Percentiles rank a stretch among this genome's conserved stretches.
Evolutionary conservation across 495 filamentous ascomycete genomes (phyloP).

Genomic region (Hypomontagnella submonticulosa): DNA sequence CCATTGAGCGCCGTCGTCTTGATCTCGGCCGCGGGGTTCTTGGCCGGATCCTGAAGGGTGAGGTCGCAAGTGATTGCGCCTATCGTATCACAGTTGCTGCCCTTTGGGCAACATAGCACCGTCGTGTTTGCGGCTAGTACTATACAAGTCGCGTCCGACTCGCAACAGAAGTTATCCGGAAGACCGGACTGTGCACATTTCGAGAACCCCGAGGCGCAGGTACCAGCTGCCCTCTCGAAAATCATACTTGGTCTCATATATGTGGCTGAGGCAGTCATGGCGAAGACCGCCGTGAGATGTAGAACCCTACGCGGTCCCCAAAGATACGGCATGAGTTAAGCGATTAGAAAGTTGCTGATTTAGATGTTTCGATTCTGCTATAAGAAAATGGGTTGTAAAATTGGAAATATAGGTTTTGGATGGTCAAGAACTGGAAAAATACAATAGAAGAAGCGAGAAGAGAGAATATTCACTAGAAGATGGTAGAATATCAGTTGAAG

Average conservation of each 20-base stretch:
- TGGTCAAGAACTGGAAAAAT: conserved; percentile 22
- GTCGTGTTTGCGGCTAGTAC: conserved; percentile 73
- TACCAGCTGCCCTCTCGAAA: conserved; percentile 48
- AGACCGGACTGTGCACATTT: conserved; percentile 66
- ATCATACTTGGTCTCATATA: conserved; percentile 45
- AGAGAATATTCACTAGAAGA: conserved; percentile 24
- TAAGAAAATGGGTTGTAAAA: neutral
- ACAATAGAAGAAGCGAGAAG: conserved; percentile 21
- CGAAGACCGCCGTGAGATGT: conserved; percentile 47
- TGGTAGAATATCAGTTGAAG: conserved; percentile 23
- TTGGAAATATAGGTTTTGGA: neutral
- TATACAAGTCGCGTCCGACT: conserved; percentile 68
- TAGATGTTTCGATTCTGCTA: conserved; percentile 5
- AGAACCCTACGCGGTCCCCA: conserved; percentile 39
- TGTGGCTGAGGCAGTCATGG: conserved; percentile 46
- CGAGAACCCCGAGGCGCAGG: conserved; percentile 46
- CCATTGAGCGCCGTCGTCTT: conserved; percentile 74
- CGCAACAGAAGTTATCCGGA: conserved; percentile 82
- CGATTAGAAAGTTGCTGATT: neutral
- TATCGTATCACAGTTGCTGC: conserved; percentile 71
- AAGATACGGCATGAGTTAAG: conserved; percentile 30
- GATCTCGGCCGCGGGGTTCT: conserved; percentile 68
- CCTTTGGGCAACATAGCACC: conserved; percentile 80
- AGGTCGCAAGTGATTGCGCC: conserved; percentile 77
- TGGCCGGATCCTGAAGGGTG: conserved; percentile 69